phyloP scores from a whole-genome alignment of 2,329 filamentous ascomycete genomes.

The Sporothrix curviconia region DNA sequence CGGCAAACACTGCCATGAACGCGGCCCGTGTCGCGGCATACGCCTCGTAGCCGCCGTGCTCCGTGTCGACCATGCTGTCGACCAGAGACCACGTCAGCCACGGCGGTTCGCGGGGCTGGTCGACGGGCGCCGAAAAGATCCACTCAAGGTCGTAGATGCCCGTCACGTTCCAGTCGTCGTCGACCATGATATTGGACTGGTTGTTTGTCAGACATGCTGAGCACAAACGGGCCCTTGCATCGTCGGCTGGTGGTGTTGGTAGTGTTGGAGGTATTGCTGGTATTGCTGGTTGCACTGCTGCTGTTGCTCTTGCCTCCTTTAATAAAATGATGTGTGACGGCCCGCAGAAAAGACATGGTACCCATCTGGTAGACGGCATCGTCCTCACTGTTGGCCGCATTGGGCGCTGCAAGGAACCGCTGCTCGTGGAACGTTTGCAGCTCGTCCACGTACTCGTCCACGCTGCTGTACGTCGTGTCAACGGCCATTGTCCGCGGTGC shows the following conservation, averaged over 20 bases:
- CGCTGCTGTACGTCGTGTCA: slow-evolving; percentile 27
- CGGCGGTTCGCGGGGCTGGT: slow-evolving; percentile 25
- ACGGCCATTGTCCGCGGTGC: slow-evolving; percentile 25
- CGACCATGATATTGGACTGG: slow-evolving; percentile 28
- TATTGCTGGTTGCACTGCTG: too few relatives aligned
- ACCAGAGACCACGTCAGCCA: slow-evolving; percentile 24
- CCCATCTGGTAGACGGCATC: slow-evolving; percentile 27
- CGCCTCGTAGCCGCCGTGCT: background rate
- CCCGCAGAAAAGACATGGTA: slow-evolving; percentile 9
- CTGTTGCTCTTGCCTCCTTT: background rate
- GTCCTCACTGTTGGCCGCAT: slow-evolving; percentile 19
- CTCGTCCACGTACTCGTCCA: slow-evolving; percentile 25
- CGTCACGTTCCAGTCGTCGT: slow-evolving; percentile 29
- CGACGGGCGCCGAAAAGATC: slow-evolving; percentile 26
- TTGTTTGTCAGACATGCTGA: slow-evolving; percentile 27
- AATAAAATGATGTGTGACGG: background rate
- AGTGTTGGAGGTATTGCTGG: too few relatives aligned
- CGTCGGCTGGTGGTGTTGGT: too few relatives aligned
- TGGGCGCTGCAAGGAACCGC: slow-evolving; percentile 24
- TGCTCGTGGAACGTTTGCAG: slow-evolving; percentile 24
- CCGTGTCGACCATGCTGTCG: background rate
- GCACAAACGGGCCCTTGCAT: slow-evolving; percentile 17
- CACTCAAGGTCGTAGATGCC: slow-evolving; percentile 30
- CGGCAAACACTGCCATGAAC: background rate
- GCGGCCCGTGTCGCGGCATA: background rate